phyloP scores from a whole-genome alignment of 345 rosid genomes.

The Gossypium stocksii region DNA sequence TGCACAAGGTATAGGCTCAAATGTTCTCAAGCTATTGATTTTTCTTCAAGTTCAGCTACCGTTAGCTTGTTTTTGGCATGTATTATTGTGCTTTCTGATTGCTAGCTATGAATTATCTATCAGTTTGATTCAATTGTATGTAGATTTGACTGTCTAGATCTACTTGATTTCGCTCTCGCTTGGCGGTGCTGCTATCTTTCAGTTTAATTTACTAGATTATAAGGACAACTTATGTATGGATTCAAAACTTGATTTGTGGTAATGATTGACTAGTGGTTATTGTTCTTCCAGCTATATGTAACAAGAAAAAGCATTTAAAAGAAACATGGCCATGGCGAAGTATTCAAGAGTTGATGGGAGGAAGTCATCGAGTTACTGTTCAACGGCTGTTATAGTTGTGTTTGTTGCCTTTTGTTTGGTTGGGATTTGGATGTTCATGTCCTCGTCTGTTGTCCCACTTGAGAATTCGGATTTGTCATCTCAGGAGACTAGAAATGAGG shows the following conservation, averaged over 20 bases:
- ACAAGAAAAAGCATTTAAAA: slow-evolving; percentile 9
- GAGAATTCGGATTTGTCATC: slow-evolving; percentile 34
- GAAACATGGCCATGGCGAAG: slow-evolving; percentile 57
- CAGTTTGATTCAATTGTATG: not conserved
- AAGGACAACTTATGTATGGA: not conserved
- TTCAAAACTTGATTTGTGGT: not conserved
- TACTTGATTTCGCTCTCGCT: not conserved
- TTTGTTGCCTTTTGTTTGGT: slow-evolving; percentile 64
- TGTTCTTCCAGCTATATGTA: slow-evolving; percentile 25
- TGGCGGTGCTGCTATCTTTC: not conserved
- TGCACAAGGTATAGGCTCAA: too few species aligned
- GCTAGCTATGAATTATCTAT: not conserved
- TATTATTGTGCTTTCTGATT: not conserved
- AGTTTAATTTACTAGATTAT: slow-evolving; percentile 1
- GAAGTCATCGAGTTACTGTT: slow-evolving; percentile 57
- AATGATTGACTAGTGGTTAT: slow-evolving; percentile 7
- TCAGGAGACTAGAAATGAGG: slow-evolving; percentile 27
- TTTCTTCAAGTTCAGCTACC: not conserved
- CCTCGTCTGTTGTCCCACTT: slow-evolving; percentile 54
- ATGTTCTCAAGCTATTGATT: not conserved
- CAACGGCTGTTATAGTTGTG: slow-evolving; percentile 53
- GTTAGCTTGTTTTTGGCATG: not conserved
- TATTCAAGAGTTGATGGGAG: slow-evolving; percentile 62
- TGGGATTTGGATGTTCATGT: slow-evolving; percentile 84
- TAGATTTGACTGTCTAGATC: not conserved